Conservation (phyloP, 768 basidiomycete genomes). For the Mycena sanguinolenta region DNA sequence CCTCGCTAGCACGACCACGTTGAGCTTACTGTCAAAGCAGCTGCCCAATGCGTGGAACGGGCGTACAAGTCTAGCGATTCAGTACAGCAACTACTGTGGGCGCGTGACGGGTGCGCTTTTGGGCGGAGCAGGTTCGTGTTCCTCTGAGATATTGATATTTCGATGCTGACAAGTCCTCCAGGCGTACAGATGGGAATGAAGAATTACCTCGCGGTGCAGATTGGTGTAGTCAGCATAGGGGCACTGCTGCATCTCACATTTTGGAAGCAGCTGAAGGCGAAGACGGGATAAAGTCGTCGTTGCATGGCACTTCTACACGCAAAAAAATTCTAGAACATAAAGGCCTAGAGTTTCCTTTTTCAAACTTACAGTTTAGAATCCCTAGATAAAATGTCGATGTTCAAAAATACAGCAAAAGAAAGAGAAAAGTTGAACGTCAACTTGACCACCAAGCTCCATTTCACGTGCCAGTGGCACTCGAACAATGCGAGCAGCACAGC, state of each 20-base stretch:
- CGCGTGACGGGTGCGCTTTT: conserved; percentile 75
- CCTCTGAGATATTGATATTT: conserved; percentile 38
- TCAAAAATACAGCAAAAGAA: no score
- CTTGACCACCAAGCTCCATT: no score
- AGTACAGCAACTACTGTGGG: conserved; percentile 79
- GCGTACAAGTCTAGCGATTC: conserved; percentile 68
- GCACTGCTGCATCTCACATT: conserved; percentile 64
- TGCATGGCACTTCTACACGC: no score
- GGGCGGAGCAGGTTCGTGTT: conserved; percentile 69
- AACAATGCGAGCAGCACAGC: no score
- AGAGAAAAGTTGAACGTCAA: no score
- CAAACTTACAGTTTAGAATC: no score
- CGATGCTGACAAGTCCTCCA: neutral
- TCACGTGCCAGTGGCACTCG: no score
- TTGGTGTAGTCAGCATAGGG: conserved; percentile 72
- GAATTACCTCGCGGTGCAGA: conserved; percentile 70
- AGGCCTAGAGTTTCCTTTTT: no score
- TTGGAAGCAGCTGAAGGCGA: conserved; percentile 77
- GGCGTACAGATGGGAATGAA: conserved; percentile 67
- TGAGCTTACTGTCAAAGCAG: conserved; percentile 78
- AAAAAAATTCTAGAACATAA: no score
- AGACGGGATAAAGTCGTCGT: conserved; percentile 60
- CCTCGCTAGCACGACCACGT: conserved; percentile 76
- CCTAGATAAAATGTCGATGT: no score
- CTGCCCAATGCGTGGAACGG: conserved; percentile 74